Evolutionary conservation across 805 yeast genomes (phyloP).

Genomic region (Myxozyma lipomycoides): DNA sequence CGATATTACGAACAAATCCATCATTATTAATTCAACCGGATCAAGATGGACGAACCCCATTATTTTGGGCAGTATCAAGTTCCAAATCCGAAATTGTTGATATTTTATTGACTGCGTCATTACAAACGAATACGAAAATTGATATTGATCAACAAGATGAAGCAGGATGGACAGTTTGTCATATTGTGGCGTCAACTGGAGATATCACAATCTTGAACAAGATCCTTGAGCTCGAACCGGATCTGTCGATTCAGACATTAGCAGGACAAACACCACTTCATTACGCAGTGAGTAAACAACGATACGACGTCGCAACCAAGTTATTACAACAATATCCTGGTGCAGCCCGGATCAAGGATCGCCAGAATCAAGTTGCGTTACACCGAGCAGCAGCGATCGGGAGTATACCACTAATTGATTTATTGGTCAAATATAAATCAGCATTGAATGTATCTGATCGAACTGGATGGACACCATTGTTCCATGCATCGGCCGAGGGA

Average conservation of each 20-base stretch:
- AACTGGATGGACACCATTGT: conserved; percentile 81
- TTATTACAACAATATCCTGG: conserved; percentile 55
- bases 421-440: conserved; percentile 53
- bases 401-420: conserved; percentile 50
- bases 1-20: conserved; percentile 50
- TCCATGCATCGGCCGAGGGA: conserved; percentile 89
- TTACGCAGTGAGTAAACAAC: conserved; percentile 68
- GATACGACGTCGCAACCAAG: conserved; percentile 49
- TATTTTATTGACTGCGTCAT: conserved; percentile 34
- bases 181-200: conserved; percentile 77
- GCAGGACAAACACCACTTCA: conserved; percentile 74
- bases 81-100: conserved; percentile 52
- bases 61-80: conserved; percentile 84
- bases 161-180: conserved; percentile 81
- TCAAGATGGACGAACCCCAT: conserved; percentile 70
- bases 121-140: conserved; percentile 27
- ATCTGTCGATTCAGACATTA: conserved; percentile 57
- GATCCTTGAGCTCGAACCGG: conserved; percentile 52
- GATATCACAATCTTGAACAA: conserved; percentile 49
- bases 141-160: conserved; percentile 73
- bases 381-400: conserved; percentile 86
- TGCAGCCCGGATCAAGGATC: conserved; percentile 63
- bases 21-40: conserved; percentile 50
- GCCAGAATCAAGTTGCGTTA: conserved; percentile 59
- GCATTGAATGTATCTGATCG: conserved; percentile 66